Base-by-base conservation (phyloP, 441 rosid species). In the Kokia cookei region DNA sequence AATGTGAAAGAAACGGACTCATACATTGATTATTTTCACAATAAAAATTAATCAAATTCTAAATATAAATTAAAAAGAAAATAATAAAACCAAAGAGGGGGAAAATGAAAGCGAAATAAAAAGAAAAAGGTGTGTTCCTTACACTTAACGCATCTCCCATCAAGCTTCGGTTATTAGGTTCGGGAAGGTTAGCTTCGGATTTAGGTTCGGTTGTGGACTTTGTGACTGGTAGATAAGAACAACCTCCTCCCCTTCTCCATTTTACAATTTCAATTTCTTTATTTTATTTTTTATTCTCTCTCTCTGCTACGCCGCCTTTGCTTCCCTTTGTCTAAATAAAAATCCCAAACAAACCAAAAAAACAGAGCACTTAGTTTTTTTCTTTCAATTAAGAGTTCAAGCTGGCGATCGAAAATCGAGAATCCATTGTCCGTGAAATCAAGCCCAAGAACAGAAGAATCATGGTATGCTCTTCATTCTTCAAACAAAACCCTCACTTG, bases 341-440 rank as follows among this genome's bases (percentile, higher is more conserved):
- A 37, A 7, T 7, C 42, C 42, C 42, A 11, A 63, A 55, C 29
- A 6, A 8, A 12, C 59, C 51, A 24, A 17, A 71, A 32, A 69
- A 73, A 66, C 75, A 71, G 60, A 73, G 47, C 45, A 69, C n/a
- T 3, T 22, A 0, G 75, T 73, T 26, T 69, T 72, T 45, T 55
- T 65, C 26, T 9, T 26, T 24, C 14, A 69, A 40, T 58, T 65
- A 37, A 37, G 42, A 1, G 59, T 72, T 80, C 82, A 87, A 86
- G 74, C 87, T 93, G 99, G 97, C 96, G 79, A 90, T 95, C 81
- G 96, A 91, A 24, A 90, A 90, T 81, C 97, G 91, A 51, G 96
- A 91, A 43, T 81, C 91, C 75, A 74, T 89, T 54, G 86, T 85
- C 81, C 89, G 88, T 45, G 94, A 90, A 88, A 84, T 93, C 82